A percentile compares a stretch with the other conserved stretches of the same genome.
These are phyloP conservation scores for Aureobasidium sp. DNA, from an alignment of 2,329 filamentous ascomycete species.

Conservation along the genomic window DNA sequence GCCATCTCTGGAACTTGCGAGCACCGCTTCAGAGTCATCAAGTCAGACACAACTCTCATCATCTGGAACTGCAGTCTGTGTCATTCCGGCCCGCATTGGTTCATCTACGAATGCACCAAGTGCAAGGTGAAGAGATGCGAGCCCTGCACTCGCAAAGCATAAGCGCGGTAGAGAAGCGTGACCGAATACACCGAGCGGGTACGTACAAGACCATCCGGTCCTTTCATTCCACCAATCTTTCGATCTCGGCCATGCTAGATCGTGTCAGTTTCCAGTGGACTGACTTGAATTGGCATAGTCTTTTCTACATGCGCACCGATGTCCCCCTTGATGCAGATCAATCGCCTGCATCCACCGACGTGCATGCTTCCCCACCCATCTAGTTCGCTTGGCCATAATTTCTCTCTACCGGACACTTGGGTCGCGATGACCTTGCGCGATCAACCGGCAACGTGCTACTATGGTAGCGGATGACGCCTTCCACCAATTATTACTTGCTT, in stretches of 20 bases:
- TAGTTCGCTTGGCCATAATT: constrained; percentile 6
- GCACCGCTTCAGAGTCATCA: constrained; percentile 45
- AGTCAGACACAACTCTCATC: constrained; percentile 45
- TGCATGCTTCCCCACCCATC: constrained; percentile 11
- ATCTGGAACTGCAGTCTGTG: constrained; percentile 48
- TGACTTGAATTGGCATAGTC: constrained; percentile 5
- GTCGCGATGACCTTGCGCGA: constrained; percentile 1
- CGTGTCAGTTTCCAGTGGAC: background rate
- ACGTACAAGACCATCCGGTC: background rate
- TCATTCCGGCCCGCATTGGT: constrained; percentile 45
- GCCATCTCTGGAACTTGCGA: constrained; percentile 42
- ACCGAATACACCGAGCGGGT: background rate
- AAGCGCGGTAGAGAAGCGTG: constrained; percentile 11
- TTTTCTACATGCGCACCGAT: background rate
- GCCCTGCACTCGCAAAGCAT: constrained; percentile 40
- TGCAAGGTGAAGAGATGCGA: constrained; percentile 47
- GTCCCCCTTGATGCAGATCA: constrained; percentile 12
- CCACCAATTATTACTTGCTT: background rate
- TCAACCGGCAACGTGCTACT: background rate
- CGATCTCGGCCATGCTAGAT: background rate
- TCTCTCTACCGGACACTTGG: background rate
- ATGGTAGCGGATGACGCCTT: background rate
- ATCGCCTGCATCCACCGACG: constrained; percentile 11
- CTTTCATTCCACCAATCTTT: background rate
- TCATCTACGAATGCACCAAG: constrained; percentile 44